Evolutionary conservation across 129 eudicot species (phyloP).

Genomic region (Apium graveolens): DNA sequence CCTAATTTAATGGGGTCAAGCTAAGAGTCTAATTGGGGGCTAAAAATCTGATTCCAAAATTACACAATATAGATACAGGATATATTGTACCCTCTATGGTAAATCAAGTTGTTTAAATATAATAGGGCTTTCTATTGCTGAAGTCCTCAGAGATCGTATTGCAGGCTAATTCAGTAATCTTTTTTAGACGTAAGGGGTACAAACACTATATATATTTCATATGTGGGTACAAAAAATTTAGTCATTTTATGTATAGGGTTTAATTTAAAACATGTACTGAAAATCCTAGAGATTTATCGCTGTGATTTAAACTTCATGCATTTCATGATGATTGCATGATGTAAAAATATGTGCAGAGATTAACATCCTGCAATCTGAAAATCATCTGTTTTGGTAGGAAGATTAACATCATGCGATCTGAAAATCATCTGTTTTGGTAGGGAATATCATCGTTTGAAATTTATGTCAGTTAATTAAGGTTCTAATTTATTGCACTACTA

Average conservation of each 20-base stretch:
- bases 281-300: not conserved
- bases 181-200: not conserved
- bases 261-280: not conserved
- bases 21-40: not conserved
- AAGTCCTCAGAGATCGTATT: not conserved
- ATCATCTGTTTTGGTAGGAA: no score
- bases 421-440: no score
- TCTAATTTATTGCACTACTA: no score
- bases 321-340: no score
- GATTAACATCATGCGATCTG: no score
- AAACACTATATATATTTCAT: not conserved
- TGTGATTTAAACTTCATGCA: not conserved
- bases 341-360: no score
- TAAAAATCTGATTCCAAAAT: not conserved
- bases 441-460: no score
- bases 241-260: not conserved
- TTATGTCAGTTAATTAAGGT: no score
- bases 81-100: not conserved
- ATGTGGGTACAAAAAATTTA: not conserved
- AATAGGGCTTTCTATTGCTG: not conserved
- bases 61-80: not conserved
- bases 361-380: no score
- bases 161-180: not conserved
- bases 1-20: not conserved
- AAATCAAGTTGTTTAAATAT: not conserved